Base-by-base conservation (phyloP, 306 rosid genomes). In the Luffa aegyptiaca region DNA sequence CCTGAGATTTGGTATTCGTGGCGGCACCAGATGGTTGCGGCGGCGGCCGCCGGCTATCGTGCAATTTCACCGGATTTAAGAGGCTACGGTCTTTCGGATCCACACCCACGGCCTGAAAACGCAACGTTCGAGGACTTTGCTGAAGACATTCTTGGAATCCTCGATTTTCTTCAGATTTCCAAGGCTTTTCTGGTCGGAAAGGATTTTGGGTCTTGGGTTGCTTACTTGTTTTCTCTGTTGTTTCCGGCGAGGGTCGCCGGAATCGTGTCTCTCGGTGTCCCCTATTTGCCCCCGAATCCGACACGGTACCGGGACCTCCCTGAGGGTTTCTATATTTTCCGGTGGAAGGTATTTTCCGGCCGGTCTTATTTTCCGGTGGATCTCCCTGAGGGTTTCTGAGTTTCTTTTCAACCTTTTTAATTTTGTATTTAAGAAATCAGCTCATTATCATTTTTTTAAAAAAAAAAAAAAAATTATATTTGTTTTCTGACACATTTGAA, bases 1-100 rank as follows among this genome's bases (percentile, higher is more conserved):
- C 96, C 92, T 0, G 97, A 93, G 88, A 93, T 90, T 74, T 93
- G 98, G 98, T 92, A 92, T 90, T 84, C 96, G 1, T 93, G 97
- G 98, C 88, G 93, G 8, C 91, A 93, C 88, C 97, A 93, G 85
- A 90, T 93, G 96, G 58, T 90, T 1, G 93, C 90, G 7, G 61
- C 85, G 0, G 91, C 96, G 37, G 59, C 39, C 10, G 92, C 88
- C 1, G 93, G 97, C 3, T 90, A 86, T 88, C 85, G 93, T 68
- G 97, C 96, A 9, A 86, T 90, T 26, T 89, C 89, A 0, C 88
- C 88, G 12, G 93, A 93, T 83, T 86, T 74, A 85, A 88, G 93
- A 75, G 92, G 97, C 5, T 90, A 86, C 63, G 98, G 98, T 1
- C 85, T 92, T 3, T 93, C 98, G 49, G 93, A 93, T n/a, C 75